Evolutionary conservation across 805 yeast genomes (phyloP), one percentile per base, ranked within the genome.

Genomic region (Blastobotrys robertii): DNA sequence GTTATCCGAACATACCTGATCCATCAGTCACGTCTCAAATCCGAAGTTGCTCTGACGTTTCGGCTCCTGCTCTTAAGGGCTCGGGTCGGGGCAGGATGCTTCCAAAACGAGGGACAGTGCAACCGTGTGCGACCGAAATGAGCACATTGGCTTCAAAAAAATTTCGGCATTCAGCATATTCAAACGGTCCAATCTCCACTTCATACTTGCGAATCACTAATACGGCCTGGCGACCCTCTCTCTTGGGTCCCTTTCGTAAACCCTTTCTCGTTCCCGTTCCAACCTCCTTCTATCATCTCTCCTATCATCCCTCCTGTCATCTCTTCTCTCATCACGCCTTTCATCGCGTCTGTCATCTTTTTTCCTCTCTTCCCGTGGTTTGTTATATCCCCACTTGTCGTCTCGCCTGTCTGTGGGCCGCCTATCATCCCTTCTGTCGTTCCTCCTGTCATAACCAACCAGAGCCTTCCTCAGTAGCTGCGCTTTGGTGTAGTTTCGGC

Each of bases 401-500:
- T 37, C 37, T 37, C 47, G 15, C 11, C 39, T 33, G 33, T 30
- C 38, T n/a, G 31, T 39, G 32, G 13, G 29, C 10, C 32, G 37
- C 11, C 11, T 25, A 30, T 31, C 30, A 13, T 33, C 32, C 8
- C 37, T 19, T 29, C 38, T 34, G 36, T 39, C 34, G 25, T 40
- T 41, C 39, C 37, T 38, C 10, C 44, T 25, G 8, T 42, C 39
- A 16, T 42, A 36, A n/a, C 30, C 38, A 3, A 41, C 7, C 35
- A 37, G 3, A 40, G 41, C 5, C 42, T 34, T 15, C 47, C 44
- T 35, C 39, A 53, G 39, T 13, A 53, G 38, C 10, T 39, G 48
- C 10, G 49, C 58, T 46, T 60, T 65, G 2, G 77, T 69, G 55
- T 79, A 79, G 40, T 78, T 77, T 43, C 92, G 68, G 1, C 95